Percentiles rank a stretch among this genome's conserved stretches.
phyloP scores from a whole-genome alignment of 1,139 yeast species.

The Diutina ranongensis region DNA sequence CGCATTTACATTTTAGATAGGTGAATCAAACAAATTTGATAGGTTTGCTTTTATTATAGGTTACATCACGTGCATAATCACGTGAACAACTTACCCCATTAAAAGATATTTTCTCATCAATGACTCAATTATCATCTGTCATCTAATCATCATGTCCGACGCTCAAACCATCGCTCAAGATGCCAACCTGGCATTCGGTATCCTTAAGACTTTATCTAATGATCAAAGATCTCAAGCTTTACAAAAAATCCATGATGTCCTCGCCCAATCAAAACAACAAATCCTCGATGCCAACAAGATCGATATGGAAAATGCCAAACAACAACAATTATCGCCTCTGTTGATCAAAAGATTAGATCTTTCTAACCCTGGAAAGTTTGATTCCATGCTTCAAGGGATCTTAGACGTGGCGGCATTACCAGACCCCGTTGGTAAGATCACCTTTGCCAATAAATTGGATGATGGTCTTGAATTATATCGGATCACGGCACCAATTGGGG shows the following conservation, averaged over 20 bases:
- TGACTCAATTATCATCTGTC: too few relatives aligned
- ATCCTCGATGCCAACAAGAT: slow-evolving; percentile 62
- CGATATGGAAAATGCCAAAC: slow-evolving; percentile 63
- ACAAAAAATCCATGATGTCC: slow-evolving; percentile 56
- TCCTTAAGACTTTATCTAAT: slow-evolving; percentile 64
- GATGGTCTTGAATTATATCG: slow-evolving; percentile 75
- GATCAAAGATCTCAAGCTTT: slow-evolving; percentile 68
- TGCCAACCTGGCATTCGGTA: slow-evolving; percentile 71
- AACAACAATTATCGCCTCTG: slow-evolving; percentile 49
- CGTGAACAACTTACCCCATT: too few relatives aligned
- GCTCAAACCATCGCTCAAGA: slow-evolving; percentile 45
- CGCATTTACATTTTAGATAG: slow-evolving; percentile 8
- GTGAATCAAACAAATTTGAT: not conserved
- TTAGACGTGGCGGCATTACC: slow-evolving; percentile 79
- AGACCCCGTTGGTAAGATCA: slow-evolving; percentile 84
- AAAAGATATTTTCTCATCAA: too few relatives aligned
- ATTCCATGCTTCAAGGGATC: slow-evolving; percentile 88
- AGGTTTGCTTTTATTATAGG: not conserved
- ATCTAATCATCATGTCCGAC: slow-evolving; percentile 3
- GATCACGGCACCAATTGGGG: slow-evolving; percentile 92
- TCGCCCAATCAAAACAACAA: slow-evolving; percentile 42
- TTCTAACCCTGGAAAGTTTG: slow-evolving; percentile 73
- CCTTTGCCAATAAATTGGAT: slow-evolving; percentile 75
- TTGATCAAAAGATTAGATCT: slow-evolving; percentile 77
- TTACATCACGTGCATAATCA: not conserved